phyloP scores from a whole-genome alignment of 2,329 filamentous ascomycete species.

The Pseudocercospora vitis region DNA sequence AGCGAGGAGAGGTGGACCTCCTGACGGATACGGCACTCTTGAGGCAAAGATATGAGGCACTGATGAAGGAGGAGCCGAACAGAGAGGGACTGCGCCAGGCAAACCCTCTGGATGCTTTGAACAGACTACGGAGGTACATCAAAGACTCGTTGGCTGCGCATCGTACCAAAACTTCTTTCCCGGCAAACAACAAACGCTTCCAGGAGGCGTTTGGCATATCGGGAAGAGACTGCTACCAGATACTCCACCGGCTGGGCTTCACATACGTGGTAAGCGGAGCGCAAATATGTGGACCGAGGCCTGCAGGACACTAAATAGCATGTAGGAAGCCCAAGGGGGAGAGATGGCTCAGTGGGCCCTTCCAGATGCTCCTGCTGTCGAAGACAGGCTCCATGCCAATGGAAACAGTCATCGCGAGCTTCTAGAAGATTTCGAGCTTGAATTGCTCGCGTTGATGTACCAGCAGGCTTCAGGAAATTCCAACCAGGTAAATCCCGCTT shows the following conservation, averaged over 20 bases:
- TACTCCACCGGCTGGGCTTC: slow-evolving; percentile 62
- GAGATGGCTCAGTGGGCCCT: slow-evolving; percentile 31
- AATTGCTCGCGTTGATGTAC: slow-evolving; percentile 56
- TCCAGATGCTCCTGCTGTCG: slow-evolving; percentile 29
- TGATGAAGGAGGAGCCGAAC: slow-evolving; percentile 53
- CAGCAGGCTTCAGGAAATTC: slow-evolving; percentile 32
- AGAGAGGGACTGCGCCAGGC: slow-evolving; percentile 56
- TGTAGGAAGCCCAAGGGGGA: slow-evolving; percentile 9
- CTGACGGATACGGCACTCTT: slow-evolving; percentile 57
- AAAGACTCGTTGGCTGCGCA: slow-evolving; percentile 56
- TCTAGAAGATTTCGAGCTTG: slow-evolving; percentile 61
- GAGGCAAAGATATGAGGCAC: slow-evolving; percentile 54
- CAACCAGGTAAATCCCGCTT: slow-evolving; percentile 31
- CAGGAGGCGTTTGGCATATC: slow-evolving; percentile 58
- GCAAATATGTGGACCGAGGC: not conserved
- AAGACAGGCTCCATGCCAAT: slow-evolving; percentile 27
- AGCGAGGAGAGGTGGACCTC: slow-evolving; percentile 48
- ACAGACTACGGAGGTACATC: slow-evolving; percentile 60
- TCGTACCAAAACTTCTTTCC: slow-evolving; percentile 56
- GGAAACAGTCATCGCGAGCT: slow-evolving; percentile 40
- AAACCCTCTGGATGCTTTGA: slow-evolving; percentile 55
- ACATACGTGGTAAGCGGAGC: slow-evolving; percentile 37
- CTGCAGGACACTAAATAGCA: not conserved
- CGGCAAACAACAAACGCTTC: slow-evolving; percentile 63
- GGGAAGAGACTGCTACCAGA: slow-evolving; percentile 55